Conservation (phyloP, 164 flowering plant species). For the Stephania cephalantha region DNA sequence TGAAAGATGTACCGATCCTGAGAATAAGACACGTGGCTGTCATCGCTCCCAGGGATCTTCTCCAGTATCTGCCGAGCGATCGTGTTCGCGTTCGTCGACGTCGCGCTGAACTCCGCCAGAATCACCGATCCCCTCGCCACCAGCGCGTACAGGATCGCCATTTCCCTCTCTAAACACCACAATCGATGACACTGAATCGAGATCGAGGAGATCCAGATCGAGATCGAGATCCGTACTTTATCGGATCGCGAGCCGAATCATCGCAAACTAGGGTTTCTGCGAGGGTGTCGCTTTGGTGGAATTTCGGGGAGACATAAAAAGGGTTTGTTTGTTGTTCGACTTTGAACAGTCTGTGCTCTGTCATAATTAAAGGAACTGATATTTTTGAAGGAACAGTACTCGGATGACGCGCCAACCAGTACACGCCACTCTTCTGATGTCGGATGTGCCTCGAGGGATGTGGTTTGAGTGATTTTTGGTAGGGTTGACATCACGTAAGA, state of each 20-base stretch:
- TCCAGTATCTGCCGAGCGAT: conserved; percentile 71
- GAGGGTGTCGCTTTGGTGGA: neutral
- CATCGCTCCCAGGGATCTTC: conserved; percentile 43
- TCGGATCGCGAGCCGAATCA: neutral
- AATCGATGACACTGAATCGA: conserved; percentile 7
- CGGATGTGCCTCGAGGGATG: too few species aligned
- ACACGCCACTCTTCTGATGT: too few species aligned
- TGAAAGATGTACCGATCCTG: conserved; percentile 85
- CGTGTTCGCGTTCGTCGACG: conserved; percentile 57
- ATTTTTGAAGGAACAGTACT: too few species aligned
- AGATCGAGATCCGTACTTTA: neutral
- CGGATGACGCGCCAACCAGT: too few species aligned
- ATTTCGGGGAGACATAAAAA: neutral
- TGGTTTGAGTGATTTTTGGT: too few species aligned
- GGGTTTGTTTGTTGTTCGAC: too few species aligned
- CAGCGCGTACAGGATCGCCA: conserved; percentile 70
- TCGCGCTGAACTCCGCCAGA: conserved; percentile 62
- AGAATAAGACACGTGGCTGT: conserved; percentile 61
- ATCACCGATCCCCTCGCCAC: conserved; percentile 77
- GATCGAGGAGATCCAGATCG: neutral
- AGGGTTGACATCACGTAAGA: too few species aligned
- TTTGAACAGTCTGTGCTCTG: neutral
- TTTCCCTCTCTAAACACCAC: neutral
- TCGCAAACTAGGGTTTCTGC: neutral
- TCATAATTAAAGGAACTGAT: neutral